Evolutionary conservation across 495 filamentous ascomycete genomes (phyloP), one percentile per base, ranked within the genome.

Genomic region (Thermochaetoides thermophila): DNA sequence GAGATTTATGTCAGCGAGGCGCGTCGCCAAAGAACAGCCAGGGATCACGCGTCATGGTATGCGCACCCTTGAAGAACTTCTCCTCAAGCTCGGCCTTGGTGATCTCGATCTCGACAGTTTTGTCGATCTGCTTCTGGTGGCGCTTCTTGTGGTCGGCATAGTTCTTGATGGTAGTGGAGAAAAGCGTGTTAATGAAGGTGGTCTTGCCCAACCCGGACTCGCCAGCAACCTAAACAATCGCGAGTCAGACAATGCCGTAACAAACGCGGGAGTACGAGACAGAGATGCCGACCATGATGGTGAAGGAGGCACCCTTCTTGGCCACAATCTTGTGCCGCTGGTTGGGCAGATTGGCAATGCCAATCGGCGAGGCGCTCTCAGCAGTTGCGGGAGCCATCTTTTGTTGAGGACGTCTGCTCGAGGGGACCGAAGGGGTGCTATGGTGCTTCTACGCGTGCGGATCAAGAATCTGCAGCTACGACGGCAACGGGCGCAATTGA

Each of bases 81-180:
- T 97, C 89, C 66, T 97, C 89, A 39, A 97, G 63, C 67, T 97
- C 89, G 31, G 89, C 89, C 71, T 97, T 97, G 56, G 89, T 97
- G 53, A 97, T 97, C 59, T 96, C 89, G 50, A 97, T 97, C 68
- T 97, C 89, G 35, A 97, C 89, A 7, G 89, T 97, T 65, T 95
- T 95, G 69, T 97, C 89, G 35, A 94, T 70, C 64, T 97, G 89
- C 74, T 97, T 97, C 62, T 85, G 82, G 63, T 97, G 89, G 46
- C 89, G 81, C 58, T 83, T 80, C 67, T 89, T 85, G 71, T 97
- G 89, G 57, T 97, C 89, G 66, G 89, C 87, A 57, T 97, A 97
- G 73, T 96, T 97, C 71, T 97, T 97, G 71, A 97, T 97, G 47
- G 89, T 97, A 39, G 89, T 97, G 31, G 89, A 96, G 68, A 97